A percentile compares a stretch with the other conserved stretches of the same genome.
These are phyloP conservation scores for Teunomyces pallodes DNA, from an alignment of 805 yeast species.

Conservation along the genomic window DNA sequence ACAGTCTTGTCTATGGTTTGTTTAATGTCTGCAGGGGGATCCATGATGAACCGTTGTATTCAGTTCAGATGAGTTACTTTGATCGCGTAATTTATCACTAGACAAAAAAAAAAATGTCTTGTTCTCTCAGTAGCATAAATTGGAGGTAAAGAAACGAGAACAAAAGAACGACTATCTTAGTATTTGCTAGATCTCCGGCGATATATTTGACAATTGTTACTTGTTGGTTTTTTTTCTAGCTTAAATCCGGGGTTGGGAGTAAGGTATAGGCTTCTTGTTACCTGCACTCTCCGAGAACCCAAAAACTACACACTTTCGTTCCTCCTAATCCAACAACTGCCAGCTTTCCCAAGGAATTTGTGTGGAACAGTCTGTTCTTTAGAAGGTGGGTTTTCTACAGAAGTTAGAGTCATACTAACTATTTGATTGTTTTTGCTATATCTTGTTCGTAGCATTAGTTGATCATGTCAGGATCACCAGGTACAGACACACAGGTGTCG, in stretches of 20 bases:
- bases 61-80: background rate
- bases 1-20: slow-evolving; percentile 70
- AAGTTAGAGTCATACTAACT: no score
- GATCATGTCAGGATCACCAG: background rate
- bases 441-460: no score
- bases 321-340: background rate
- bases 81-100: background rate
- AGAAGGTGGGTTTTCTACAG: background rate
- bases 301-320: background rate
- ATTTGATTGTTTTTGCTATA: no score
- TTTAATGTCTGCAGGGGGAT: slow-evolving; percentile 6
- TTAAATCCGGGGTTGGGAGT: background rate
- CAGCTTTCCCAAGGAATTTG: background rate
- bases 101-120: background rate
- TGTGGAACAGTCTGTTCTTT: background rate
- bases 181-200: no score
- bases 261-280: background rate
- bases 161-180: no score
- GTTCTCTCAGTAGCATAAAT: no score
- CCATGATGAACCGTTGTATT: background rate
- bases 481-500: background rate
- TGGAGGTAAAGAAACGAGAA: no score
- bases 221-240: background rate
- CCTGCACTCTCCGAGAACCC: slow-evolving; percentile 1
- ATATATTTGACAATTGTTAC: no score